A percentile compares a stretch with the other conserved stretches of the same genome.
Evolutionary conservation across 345 rosid species (phyloP).

Genomic region (Crucihimalaya himalaica): DNA sequence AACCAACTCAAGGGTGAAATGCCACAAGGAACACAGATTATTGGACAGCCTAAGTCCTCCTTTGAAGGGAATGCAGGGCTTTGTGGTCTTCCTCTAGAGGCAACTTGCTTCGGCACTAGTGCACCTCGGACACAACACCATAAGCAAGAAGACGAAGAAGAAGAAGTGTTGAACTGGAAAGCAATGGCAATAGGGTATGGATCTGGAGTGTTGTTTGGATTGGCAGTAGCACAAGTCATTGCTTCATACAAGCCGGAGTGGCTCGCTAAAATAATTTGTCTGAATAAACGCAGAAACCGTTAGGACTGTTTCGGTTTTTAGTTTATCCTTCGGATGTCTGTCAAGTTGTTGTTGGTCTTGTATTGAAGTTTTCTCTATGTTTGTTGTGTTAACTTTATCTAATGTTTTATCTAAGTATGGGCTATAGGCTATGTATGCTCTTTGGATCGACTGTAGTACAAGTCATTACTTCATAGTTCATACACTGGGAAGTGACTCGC

Average conservation of each 20-base stretch:
- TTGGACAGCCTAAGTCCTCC: slow-evolving; percentile 10
- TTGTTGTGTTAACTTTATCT: neutral
- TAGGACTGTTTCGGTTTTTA: neutral
- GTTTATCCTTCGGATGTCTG: neutral
- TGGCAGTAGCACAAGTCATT: slow-evolving; percentile 22
- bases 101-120: neutral
- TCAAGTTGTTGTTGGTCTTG: neutral
- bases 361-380: neutral
- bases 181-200: slow-evolving; percentile 21
- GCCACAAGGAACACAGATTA: slow-evolving; percentile 30
- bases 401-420: too few relatives aligned
- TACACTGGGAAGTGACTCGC: too few relatives aligned
- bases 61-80: slow-evolving; percentile 25
- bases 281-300: neutral
- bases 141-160: neutral
- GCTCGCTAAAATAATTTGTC: neutral
- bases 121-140: neutral
- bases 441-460: too few relatives aligned
- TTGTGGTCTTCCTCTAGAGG: slow-evolving; percentile 26
- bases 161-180: slow-evolving; percentile 7
- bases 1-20: slow-evolving; percentile 24
- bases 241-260: slow-evolving; percentile 17
- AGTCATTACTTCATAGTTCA: too few relatives aligned
- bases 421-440: too few relatives aligned
- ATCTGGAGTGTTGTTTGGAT: slow-evolving; percentile 15